Base-by-base conservation (phyloP, 352 stramenopile genomes). In the Phytophthora quininea region DNA sequence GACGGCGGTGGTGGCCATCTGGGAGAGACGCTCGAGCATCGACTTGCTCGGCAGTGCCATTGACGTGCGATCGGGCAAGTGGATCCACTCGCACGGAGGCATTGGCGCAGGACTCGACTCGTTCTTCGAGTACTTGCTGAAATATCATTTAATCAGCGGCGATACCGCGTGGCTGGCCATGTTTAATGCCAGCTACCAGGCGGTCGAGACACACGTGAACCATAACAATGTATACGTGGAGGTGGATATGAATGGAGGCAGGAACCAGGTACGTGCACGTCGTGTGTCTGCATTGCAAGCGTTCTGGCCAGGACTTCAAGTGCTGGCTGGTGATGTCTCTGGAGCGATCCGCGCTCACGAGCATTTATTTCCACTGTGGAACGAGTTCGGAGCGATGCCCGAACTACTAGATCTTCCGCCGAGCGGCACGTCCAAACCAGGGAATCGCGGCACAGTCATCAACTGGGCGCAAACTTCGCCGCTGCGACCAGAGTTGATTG, bases 41-140 rank as follows among this genome's bases (percentile, higher is more conserved):
- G 79, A 98, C 62, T 76, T 99, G 43, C 77, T 99, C 9, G 98
- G 98, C 2, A 98, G 97, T 73, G 87, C 97, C 35, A 98, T 99
- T 68, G 87, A 99, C 71, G 90, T 97, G 1, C 59, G 82, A 2
- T 98, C 76, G 15, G 96, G 96, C 8, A 59, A 91, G 47, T 96
- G 88, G 89, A 58, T 89, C 14, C 75, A 91, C 49, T 84, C 82
- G 19, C 77, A 92, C 43, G 88, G 91, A 6, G 82, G 93, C 37
- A 95, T 98, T 54, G 96, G 95, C 31, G 89, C 90, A 0, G 98
- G 98, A 27, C 86, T 97, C 1, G 97, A 99, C 76, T 98, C 92
- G 48, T 99, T 98, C 71, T 99, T 98, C 64, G 98, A 99, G 77
- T 99, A 99, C 73, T 67, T 99, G 37, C 70, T 99, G n/a, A 99